Percentiles rank a stretch among this genome's conserved stretches.
phyloP scores from a whole-genome alignment of 2,329 filamentous ascomycete species.

The Kalaharituber pfeilii region DNA sequence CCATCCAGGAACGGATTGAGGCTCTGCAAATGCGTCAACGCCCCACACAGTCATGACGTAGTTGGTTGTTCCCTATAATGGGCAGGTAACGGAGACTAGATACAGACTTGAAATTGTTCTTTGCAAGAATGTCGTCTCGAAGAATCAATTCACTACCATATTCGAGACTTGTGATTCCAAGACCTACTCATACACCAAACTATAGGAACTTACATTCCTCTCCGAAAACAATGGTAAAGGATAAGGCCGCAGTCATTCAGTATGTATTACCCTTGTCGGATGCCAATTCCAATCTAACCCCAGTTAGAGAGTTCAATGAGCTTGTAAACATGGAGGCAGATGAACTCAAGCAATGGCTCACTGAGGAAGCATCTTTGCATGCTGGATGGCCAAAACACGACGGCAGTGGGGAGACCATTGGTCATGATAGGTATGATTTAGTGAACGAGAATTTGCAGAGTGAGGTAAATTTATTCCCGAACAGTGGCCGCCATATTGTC shows the following conservation, averaged over 20 bases:
- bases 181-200: not conserved
- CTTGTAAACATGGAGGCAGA: conserved; percentile 47
- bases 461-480: no score
- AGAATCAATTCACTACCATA: not conserved
- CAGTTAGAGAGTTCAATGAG: conserved; percentile 43
- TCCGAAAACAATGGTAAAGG: conserved; percentile 28
- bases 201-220: not conserved
- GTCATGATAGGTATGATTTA: conserved; percentile 42
- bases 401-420: conserved; percentile 42
- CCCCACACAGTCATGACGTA: no score
- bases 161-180: not conserved
- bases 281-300: conserved; percentile 3
- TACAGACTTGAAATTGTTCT: no score
- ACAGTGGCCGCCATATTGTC: conserved; percentile 45
- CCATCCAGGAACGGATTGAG: no score
- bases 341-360: conserved; percentile 45
- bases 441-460: not conserved
- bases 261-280: conserved; percentile 17
- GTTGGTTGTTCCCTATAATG: no score
- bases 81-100: no score
- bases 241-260: conserved; percentile 35
- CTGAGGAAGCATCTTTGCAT: conserved; percentile 38
- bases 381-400: conserved; percentile 45
- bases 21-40: no score
- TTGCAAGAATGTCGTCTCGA: not conserved